Conservation (phyloP, 331 rosid genomes). For the Spiraea crenata region DNA sequence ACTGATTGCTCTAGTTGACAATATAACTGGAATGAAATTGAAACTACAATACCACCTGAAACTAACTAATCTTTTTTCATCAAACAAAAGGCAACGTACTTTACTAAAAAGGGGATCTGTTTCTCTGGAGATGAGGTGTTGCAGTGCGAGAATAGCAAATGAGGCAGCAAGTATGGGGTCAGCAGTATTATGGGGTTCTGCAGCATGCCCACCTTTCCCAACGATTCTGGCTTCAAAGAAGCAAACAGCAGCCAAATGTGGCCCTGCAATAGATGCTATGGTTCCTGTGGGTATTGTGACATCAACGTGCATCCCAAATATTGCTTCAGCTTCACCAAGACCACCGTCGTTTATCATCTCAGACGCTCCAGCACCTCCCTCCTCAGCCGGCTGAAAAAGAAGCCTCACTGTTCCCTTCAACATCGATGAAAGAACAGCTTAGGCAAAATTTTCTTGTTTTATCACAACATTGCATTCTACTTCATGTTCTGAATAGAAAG, state of each 20-base stretch:
- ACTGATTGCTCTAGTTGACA: neutral
- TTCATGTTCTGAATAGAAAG: neutral
- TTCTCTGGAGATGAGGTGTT: constrained; percentile 67
- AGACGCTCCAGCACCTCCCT: constrained; percentile 60
- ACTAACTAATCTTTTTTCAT: neutral
- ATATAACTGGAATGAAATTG: neutral
- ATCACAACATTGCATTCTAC: neutral
- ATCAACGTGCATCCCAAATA: constrained; percentile 53
- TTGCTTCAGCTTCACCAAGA: constrained; percentile 55
- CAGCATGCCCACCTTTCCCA: constrained; percentile 61
- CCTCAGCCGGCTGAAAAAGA: constrained; percentile 73
- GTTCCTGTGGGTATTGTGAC: constrained; percentile 37
- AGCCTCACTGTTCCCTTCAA: constrained; percentile 68
- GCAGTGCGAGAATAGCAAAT: constrained; percentile 55
- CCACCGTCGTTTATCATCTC: constrained; percentile 53
- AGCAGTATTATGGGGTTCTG: constrained; percentile 35
- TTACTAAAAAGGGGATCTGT: constrained; percentile 52
- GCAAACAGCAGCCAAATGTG: constrained; percentile 49
- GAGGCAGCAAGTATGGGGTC: constrained; percentile 65
- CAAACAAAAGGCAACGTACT: constrained; percentile 22
- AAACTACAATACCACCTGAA: neutral
- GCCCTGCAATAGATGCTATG: constrained; percentile 47
- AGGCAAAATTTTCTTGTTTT: neutral
- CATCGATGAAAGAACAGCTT: constrained; percentile 14
- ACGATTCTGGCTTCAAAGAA: constrained; percentile 46